These are phyloP conservation scores for Candida stauntonica DNA, from an alignment of 805 yeast species.

Conservation along the genomic window DNA sequence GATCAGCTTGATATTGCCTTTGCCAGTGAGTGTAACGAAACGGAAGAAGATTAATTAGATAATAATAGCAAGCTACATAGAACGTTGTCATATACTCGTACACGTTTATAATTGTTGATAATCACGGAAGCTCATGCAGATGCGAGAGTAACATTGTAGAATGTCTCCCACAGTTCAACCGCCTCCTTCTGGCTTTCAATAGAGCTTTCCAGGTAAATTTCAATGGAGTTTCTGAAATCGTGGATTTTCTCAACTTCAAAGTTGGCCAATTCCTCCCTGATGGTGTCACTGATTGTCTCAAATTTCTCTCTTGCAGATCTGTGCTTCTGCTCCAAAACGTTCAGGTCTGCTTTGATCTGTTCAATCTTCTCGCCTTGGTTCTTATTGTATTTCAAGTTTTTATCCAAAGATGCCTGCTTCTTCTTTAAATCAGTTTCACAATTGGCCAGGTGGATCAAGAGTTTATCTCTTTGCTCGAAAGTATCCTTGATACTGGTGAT, in stretches of 20 bases:
- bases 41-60: constrained; percentile 12
- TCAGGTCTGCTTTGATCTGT: constrained; percentile 54
- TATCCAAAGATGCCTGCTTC: constrained; percentile 43
- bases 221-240: constrained; percentile 86
- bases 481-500: constrained; percentile 71
- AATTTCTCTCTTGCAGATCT: constrained; percentile 53
- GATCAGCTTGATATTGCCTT: constrained; percentile 30
- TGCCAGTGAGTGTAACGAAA: constrained; percentile 26
- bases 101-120: too few species aligned
- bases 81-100: too few species aligned
- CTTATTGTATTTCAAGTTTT: constrained; percentile 40
- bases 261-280: constrained; percentile 57
- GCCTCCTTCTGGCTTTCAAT: constrained; percentile 92
- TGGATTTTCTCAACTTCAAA: constrained; percentile 74
- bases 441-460: constrained; percentile 41
- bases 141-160: constrained; percentile 53
- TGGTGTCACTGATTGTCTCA: constrained; percentile 57
- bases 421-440: constrained; percentile 47
- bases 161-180: constrained; percentile 84
- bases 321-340: constrained; percentile 48
- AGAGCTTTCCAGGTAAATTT: constrained; percentile 83
- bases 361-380: constrained; percentile 61
- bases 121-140: too few species aligned
- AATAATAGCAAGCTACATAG: too few species aligned
- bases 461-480: constrained; percentile 68